Evolutionary conservation across 2,329 filamentous ascomycete species (phyloP), one percentile per base, ranked within the genome.

Genomic region (Botrytis medusae): DNA sequence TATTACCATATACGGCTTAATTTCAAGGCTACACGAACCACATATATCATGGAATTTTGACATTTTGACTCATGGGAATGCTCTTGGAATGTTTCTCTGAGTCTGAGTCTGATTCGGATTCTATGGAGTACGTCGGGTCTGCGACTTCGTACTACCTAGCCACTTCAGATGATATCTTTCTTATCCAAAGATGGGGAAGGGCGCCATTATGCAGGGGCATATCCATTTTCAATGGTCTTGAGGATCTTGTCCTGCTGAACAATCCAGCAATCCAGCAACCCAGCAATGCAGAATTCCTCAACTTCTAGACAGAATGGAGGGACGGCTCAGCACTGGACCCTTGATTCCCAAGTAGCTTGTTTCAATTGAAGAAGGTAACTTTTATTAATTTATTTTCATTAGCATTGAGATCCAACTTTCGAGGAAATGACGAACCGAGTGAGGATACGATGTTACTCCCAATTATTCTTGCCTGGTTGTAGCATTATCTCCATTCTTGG

Each of bases 361-460:
- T 57, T 65, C 62, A 16, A 37, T 65, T 65, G 42, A 65, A 64
- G 40, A 32, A 65, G 62, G 62, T 65, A 37, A 65, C 44, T 65
- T 64, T 48, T 4, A 10, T 65, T 48, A 54, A 54, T 68, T 29
- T 29, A 9, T 40, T 54, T 54, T 40, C 46, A 54, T 29, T 16
- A 7, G 14, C 1, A 51, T 54, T 20, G n/a, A 37, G 34, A 40
- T 68, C 64, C 46, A 54, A 68, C 25, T 54, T 22, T 68, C 51
- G 54, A 37, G 34, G 32, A 54, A 54, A 40, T 32, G 64, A 40
- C 32, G 32, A 67, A 29, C 25, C 16, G 46, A 54, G 22, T 29
- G 22, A 70, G 40, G 51, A 70, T 70, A 60, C 67, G 67, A 69
- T 69, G 68, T 70, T 70, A 70, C 68, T 37, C 32, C 32, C 40